A percentile compares a stretch with the other conserved stretches of the same genome.
Evolutionary conservation across 805 yeast species (phyloP).

Genomic region (Metschnikowia colocasiae): DNA sequence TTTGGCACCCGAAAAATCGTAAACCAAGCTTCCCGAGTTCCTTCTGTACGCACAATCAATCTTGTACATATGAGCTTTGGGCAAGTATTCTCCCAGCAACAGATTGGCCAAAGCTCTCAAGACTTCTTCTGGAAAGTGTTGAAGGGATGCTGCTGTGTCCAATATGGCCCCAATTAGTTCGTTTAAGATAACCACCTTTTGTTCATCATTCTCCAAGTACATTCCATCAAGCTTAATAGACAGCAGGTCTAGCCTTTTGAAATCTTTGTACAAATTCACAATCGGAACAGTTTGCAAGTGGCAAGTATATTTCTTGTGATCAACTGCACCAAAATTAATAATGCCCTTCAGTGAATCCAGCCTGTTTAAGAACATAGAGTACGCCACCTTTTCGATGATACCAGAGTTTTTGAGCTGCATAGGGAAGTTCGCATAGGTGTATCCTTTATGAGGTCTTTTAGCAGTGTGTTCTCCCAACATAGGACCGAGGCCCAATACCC

Average conservation of each 20-base stretch:
- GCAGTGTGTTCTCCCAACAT: too few species aligned
- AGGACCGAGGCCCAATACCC: background rate
- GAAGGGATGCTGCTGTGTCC: too few species aligned
- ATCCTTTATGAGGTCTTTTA: background rate
- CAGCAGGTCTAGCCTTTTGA: background rate
- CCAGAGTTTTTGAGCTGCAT: background rate
- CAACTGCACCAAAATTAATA: background rate
- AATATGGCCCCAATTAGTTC: too few species aligned
- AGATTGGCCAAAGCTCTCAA: too few species aligned
- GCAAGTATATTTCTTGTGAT: background rate
- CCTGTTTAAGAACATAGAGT: background rate
- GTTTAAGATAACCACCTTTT: too few species aligned
- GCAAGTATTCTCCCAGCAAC: background rate
- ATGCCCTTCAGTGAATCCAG: background rate
- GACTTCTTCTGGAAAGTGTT: too few species aligned
- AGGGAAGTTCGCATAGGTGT: background rate
- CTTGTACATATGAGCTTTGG: background rate
- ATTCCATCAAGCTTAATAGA: background rate
- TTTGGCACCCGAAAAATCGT: background rate
- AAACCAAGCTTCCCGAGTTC: background rate
- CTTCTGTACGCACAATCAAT: background rate
- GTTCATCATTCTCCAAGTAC: background rate
- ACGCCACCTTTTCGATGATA: background rate
- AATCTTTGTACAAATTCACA: too few species aligned
- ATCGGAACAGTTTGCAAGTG: background rate